phyloP scores from a whole-genome alignment of 441 rosid species.

The Codiaeum variegatum region DNA sequence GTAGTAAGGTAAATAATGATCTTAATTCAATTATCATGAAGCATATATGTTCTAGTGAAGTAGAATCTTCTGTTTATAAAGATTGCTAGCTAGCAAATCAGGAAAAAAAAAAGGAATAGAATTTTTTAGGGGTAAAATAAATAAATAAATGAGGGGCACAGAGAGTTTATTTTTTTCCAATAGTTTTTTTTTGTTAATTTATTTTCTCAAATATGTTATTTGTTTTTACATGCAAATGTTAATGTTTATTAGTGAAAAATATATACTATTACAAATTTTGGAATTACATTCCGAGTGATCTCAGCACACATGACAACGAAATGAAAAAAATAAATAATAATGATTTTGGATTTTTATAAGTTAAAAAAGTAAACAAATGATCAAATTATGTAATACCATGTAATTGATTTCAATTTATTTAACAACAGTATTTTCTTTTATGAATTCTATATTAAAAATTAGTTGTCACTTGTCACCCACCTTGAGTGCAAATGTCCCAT shows the following conservation, averaged over 20 bases:
- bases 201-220: conserved; percentile 1
- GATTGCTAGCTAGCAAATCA: conserved; percentile 43
- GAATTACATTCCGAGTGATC: not conserved
- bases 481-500: too few species aligned
- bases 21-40: conserved; percentile 42
- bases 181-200: not conserved
- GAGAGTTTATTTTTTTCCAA: conserved; percentile 13
- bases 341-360: not conserved
- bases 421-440: not conserved
- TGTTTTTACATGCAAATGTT: conserved; percentile 21
- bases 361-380: not conserved
- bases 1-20: conserved; percentile 33
- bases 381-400: not conserved
- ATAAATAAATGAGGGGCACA: conserved; percentile 2
- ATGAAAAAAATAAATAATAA: not conserved
- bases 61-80: conserved; percentile 59
- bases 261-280: not conserved
- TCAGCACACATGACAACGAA: not conserved
- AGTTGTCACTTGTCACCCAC: too few species aligned
- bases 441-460: too few species aligned
- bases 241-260: not conserved
- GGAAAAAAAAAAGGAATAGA: not conserved
- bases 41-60: conserved; percentile 57
- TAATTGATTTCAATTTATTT: not conserved
- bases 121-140: conserved; percentile 3